Evolutionary conservation across 148 eudicot species (phyloP), one percentile per base, ranked within the genome.

Genomic region (Polygonum maritimum): DNA sequence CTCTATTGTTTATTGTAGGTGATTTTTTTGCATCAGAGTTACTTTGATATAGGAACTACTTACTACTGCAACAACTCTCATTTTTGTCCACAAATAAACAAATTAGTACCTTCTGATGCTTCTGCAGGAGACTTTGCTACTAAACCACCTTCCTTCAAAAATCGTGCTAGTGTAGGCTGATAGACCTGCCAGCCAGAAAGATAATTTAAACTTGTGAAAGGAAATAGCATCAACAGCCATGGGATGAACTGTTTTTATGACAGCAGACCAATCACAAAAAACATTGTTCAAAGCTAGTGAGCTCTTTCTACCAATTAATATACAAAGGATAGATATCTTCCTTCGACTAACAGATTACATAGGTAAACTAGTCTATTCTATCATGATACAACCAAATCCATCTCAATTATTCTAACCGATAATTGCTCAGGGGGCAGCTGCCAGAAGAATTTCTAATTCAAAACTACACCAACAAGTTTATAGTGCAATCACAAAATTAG

Each of bases 81-180:
- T 67, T 35, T 63, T 8, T 21, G 63, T 57, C 35, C 67, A 65
- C 70, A 35, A 33, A 0, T 36, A 67, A 76, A 15, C 39, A 69
- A 10, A 19, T 10, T 33, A 79, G 22, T 79, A 91, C 99, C 99
- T 88, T 88, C 83, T 48, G 98, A 86, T 78, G 89, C 88, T 84
- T 91, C 97, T 60, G 89, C 90, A 18, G 99, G 99, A 70, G 97
- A 88, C 82, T 75, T 84, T 63, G 92, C 98, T 60, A 81, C 82
- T 83, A 91, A 74, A 73, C 99, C 99, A 82, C 98, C 99, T 73
- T 81, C 91, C 82, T 84, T 82, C 67, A 74, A 80, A 82, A 96
- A 96, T 77, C 91, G 83, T 33, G 85, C 73, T 76, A 96, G 81
- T 62, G 99, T 86, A 55, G 98, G 98, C 80, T 87, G 78, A 85